Base-by-base conservation (phyloP, 1,284 basidiomycete species). In the Marasmius fiardii region DNA sequence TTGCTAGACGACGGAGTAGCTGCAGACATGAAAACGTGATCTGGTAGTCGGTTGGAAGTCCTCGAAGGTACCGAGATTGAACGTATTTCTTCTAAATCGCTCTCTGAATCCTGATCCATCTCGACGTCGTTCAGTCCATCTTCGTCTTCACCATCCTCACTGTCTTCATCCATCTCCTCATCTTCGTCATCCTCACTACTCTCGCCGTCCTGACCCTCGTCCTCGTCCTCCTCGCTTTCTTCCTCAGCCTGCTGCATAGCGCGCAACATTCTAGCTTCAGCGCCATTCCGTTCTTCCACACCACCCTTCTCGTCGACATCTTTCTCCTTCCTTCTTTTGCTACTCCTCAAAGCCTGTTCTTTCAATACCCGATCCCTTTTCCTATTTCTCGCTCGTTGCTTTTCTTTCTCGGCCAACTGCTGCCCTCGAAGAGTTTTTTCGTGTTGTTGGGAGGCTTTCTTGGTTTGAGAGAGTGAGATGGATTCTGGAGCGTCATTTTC, bases 11-110 rank as follows among this genome's bases (percentile, higher is more conserved):
- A 60, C 5, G 70, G 62, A 1, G 72, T 62, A 59, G 81, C 80
- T 0, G 80, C 80, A 55, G 77, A 69, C 1, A 66, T 58, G 61
- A 81, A 81, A 24, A 82, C 64, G 51, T 78, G 72, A 59, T 81
- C 80, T 6, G 77, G 74, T 16, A 81, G 76, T 60, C 80, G 75
- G 43, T 73, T 66, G 14, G 64, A 60, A 58, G 66, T 71, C 51
- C 53, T 23, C 49, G 57, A 34, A 47, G 50, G 44, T 41, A 12
- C 54, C 24, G 58, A 58, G 10, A 51, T 55, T 55, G 55, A 61
- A 12, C 41, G 58, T 5, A 37, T 50, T 10, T 37, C 55, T 60
- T 23, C 58, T 16, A 14, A 18, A 1, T 57, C 64, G 34, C 39
- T 58, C 3, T 54, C 61, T 18, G 60, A 58, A 10, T 58, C 55